A percentile compares a stretch with the other conserved stretches of the same genome.
phyloP scores from a whole-genome alignment of 495 filamentous ascomycete genomes.

The Trichocladium uniseriatum region DNA sequence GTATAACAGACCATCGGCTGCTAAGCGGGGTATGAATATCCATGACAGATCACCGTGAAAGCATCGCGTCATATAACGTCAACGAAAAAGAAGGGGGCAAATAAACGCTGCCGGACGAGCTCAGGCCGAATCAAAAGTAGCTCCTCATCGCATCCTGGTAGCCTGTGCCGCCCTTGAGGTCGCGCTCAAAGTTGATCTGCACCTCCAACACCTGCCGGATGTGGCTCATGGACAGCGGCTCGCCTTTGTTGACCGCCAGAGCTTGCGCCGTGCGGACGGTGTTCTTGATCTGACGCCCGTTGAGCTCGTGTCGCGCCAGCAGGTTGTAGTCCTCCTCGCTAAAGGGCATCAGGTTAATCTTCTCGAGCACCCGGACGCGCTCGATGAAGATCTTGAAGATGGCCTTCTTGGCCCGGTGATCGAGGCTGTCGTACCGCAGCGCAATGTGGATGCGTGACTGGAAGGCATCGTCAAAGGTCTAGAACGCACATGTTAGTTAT shows the following conservation, averaged over 20 bases:
- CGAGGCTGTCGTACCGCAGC: conserved; percentile 71
- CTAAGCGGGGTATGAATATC: too few species aligned
- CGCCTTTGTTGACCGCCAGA: conserved; percentile 66
- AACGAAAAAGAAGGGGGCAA: neutral
- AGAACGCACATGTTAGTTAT: conserved; percentile 15
- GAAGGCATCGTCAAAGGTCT: conserved; percentile 55
- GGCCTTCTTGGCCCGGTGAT: conserved; percentile 61
- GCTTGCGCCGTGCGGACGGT: conserved; percentile 79
- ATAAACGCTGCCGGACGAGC: neutral
- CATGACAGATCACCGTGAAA: too few species aligned
- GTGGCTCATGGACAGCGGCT: conserved; percentile 66
- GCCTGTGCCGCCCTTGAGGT: conserved; percentile 56
- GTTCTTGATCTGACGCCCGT: conserved; percentile 96
- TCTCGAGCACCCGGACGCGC: conserved; percentile 54
- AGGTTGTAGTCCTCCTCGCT: conserved; percentile 57
- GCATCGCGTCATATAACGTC: too few species aligned
- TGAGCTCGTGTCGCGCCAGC: conserved; percentile 62
- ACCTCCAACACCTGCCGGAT: conserved; percentile 77
- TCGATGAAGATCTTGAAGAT: conserved; percentile 84
- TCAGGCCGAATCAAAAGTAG: conserved; percentile 28
- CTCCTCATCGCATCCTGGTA: conserved; percentile 54
- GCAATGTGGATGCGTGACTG: conserved; percentile 55
- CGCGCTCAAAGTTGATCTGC: conserved; percentile 70
- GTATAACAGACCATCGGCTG: too few species aligned
- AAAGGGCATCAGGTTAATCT: conserved; percentile 53